These are phyloP conservation scores for Ascochyta fabae DNA, from an alignment of 2,329 filamentous ascomycete species.

Conservation along the genomic window DNA sequence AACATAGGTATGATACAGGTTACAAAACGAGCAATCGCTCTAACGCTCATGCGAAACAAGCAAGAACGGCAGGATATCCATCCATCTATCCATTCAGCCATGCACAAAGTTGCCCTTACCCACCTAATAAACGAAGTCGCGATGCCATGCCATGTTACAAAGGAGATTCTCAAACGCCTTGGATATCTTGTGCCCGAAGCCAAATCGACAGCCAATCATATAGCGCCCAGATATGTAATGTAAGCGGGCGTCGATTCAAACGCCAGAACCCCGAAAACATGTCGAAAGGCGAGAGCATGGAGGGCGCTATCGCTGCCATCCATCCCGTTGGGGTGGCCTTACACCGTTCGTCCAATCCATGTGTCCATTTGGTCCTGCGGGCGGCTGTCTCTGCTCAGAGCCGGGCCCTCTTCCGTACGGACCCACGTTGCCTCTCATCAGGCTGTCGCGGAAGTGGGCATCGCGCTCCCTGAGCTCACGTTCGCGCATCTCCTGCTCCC, in stretches of 20 bases:
- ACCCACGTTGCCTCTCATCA: constrained; percentile 28
- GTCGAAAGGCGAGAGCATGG: background rate
- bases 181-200: background rate
- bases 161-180: constrained; percentile 6
- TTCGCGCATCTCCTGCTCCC: constrained; percentile 32
- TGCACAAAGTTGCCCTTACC: constrained; percentile 1
- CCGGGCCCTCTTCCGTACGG: constrained; percentile 22
- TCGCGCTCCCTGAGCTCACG: constrained; percentile 30
- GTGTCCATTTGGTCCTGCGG: constrained; percentile 15
- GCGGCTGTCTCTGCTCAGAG: constrained; percentile 21
- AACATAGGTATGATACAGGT: constrained; percentile 2
- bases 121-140: constrained; percentile 6
- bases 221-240: background rate
- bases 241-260: background rate
- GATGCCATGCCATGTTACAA: constrained; percentile 13
- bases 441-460: constrained; percentile 27
- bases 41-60: constrained; percentile 10
- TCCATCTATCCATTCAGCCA: too few species aligned
- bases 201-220: too few species aligned
- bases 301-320: constrained; percentile 22
- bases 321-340: constrained; percentile 25
- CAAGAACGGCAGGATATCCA: background rate
- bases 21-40: constrained; percentile 5
- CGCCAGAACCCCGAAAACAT: background rate
- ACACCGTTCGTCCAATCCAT: constrained; percentile 33